These are phyloP conservation scores for Penicillium robsamsonii DNA, from an alignment of 495 filamentous ascomycete genomes.

Conservation along the genomic window DNA sequence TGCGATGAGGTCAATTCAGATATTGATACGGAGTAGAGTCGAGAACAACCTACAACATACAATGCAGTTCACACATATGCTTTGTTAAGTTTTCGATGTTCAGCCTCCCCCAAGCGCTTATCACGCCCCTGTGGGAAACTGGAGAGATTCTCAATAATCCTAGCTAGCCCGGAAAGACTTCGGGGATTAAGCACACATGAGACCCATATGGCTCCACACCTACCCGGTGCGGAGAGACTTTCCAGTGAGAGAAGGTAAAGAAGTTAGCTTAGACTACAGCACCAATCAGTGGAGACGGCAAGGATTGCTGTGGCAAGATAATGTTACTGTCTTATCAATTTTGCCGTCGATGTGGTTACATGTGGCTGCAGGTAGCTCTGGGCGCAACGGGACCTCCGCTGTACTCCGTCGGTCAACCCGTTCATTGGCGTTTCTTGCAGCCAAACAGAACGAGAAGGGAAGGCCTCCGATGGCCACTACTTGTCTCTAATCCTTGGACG, in stretches of 20 bases:
- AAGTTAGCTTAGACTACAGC: slow-evolving; percentile 1
- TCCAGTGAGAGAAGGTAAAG: background rate
- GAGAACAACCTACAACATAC: background rate
- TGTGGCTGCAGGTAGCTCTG: slow-evolving; percentile 7
- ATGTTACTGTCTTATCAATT: slow-evolving; percentile 13
- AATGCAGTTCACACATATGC: background rate
- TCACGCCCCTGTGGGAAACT: background rate
- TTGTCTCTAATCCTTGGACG: background rate
- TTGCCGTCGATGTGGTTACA: slow-evolving; percentile 19
- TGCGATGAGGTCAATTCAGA: background rate
- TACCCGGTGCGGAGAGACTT: background rate
- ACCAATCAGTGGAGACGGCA: slow-evolving; percentile 5
- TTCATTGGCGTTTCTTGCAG: background rate
- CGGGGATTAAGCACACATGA: background rate
- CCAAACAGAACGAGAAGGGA: slow-evolving; percentile 4
- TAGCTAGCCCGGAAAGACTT: background rate
- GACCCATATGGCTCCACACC: background rate
- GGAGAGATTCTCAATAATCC: background rate
- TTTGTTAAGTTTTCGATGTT: background rate
- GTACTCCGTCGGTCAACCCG: slow-evolving; percentile 19
- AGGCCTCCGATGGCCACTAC: background rate
- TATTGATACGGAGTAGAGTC: background rate
- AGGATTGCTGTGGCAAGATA: slow-evolving; percentile 18
- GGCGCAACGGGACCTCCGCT: slow-evolving; percentile 16
- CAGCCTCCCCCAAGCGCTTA: background rate